Conservation (phyloP, 2,329 filamentous ascomycete species). For the Aspergillus sp. region DNA sequence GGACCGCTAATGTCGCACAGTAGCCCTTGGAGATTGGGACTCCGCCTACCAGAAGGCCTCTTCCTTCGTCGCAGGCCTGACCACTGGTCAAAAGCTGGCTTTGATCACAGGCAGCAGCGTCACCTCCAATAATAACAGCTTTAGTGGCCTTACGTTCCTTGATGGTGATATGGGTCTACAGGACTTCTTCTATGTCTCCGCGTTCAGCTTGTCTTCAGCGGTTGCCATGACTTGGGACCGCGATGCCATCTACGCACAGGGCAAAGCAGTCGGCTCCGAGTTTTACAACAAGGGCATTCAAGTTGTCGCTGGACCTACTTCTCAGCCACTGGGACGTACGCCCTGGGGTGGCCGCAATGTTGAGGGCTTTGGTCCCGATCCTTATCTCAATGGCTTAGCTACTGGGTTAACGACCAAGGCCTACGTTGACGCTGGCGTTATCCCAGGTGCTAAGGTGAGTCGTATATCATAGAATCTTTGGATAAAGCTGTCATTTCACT, state of each 20-base stretch:
- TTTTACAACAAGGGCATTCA: constrained; percentile 25
- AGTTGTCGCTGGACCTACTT: constrained; percentile 22
- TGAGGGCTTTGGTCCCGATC: constrained; percentile 49
- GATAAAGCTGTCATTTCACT: too few species aligned
- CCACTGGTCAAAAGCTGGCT: constrained; percentile 27
- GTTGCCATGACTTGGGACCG: constrained; percentile 26
- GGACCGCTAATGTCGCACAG: neutral
- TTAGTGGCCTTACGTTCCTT: constrained; percentile 26
- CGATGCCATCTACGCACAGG: constrained; percentile 23
- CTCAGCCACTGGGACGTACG: constrained; percentile 23
- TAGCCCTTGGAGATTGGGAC: constrained; percentile 18
- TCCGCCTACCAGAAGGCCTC: constrained; percentile 22
- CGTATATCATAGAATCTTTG: too few species aligned
- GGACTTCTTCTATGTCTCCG: constrained; percentile 25
- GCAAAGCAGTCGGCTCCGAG: constrained; percentile 19
- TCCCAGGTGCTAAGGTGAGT: constrained; percentile 13
- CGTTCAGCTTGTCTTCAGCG: constrained; percentile 21
- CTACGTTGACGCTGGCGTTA: constrained; percentile 55
- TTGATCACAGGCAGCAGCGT: constrained; percentile 31
- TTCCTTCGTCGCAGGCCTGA: constrained; percentile 21
- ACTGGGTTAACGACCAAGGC: constrained; percentile 53
- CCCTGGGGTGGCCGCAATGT: constrained; percentile 23
- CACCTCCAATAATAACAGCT: constrained; percentile 24
- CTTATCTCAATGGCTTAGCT: constrained; percentile 47
- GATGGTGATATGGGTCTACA: constrained; percentile 25